phyloP scores from a whole-genome alignment of 2,329 filamentous ascomycete genomes.

The Colletotrichum brevisporum region DNA sequence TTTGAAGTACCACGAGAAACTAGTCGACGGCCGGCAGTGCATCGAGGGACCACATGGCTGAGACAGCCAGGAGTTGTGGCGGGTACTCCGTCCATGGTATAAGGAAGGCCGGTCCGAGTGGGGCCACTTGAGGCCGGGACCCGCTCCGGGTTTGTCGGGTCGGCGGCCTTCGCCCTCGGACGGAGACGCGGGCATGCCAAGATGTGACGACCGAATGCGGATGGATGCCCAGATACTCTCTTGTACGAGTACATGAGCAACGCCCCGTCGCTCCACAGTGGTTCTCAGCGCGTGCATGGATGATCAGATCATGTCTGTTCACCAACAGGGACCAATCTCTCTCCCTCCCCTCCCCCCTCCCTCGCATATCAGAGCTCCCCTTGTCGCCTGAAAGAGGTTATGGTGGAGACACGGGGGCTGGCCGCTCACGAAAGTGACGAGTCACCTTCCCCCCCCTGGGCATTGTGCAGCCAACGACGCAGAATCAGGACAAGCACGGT shows the following conservation, averaged over 20 bases:
- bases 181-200: not conserved
- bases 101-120: slow-evolving; percentile 2
- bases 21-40: too few relatives aligned
- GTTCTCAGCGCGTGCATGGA: slow-evolving; percentile 22
- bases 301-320: slow-evolving; percentile 38
- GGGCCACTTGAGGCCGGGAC: not conserved
- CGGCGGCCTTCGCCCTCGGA: slow-evolving; percentile 6
- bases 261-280: slow-evolving; percentile 28
- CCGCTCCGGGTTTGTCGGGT: slow-evolving; percentile 20
- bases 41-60: not conserved
- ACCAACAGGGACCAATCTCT: slow-evolving; percentile 25
- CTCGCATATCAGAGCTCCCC: slow-evolving; percentile 25
- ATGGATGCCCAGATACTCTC: not conserved
- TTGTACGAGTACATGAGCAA: slow-evolving; percentile 23
- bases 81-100: not conserved
- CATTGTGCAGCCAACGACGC: slow-evolving; percentile 13
- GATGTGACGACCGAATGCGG: slow-evolving; percentile 3
- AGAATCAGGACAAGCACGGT: slow-evolving; percentile 14
- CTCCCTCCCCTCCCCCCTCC: slow-evolving; percentile 10
- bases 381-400: slow-evolving; percentile 8
- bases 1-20: not conserved
- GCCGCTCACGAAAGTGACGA: slow-evolving; percentile 24
- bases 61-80: not conserved
- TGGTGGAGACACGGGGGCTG: slow-evolving; percentile 20
- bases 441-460: slow-evolving; percentile 6